Conservation (phyloP, 1,139 yeast genomes). For the Suhomyces ambrosiae region DNA sequence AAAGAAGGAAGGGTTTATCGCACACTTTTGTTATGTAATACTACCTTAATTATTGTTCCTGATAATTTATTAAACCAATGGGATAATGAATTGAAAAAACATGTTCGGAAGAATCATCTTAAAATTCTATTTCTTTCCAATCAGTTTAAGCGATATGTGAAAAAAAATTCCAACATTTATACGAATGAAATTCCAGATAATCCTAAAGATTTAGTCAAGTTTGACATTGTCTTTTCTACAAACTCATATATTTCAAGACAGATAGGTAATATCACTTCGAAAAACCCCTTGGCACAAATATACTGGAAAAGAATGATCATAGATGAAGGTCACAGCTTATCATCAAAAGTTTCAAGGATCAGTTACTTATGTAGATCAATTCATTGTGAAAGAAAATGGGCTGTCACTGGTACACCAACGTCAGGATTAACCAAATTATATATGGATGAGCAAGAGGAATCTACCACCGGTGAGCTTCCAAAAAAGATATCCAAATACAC, state of each 20-base stretch:
- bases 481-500: constrained; percentile 39
- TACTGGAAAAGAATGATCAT: constrained; percentile 71
- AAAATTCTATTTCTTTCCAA: constrained; percentile 36
- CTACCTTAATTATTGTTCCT: constrained; percentile 65
- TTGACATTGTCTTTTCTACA: constrained; percentile 58
- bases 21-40: constrained; percentile 45
- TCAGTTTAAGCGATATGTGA: constrained; percentile 29
- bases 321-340: constrained; percentile 75
- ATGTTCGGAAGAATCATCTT: constrained; percentile 42
- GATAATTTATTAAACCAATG: constrained; percentile 70
- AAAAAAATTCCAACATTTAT: constrained; percentile 20
- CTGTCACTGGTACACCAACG: constrained; percentile 76
- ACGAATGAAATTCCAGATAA: constrained; percentile 28
- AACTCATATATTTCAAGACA: constrained; percentile 47
- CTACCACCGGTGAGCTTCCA: constrained; percentile 20
- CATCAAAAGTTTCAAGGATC: constrained; percentile 51
- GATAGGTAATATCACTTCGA: constrained; percentile 25
- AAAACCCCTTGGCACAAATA: constrained; percentile 41
- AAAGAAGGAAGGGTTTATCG: constrained; percentile 25
- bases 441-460: constrained; percentile 53
- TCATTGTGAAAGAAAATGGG: constrained; percentile 66
- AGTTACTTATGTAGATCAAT: constrained; percentile 51
- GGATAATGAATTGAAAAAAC: constrained; percentile 60
- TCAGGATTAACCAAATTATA: constrained; percentile 64
- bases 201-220: constrained; percentile 37